Evolutionary conservation across 2,329 filamentous ascomycete species (phyloP).

Genomic region (Moelleriella libera): DNA sequence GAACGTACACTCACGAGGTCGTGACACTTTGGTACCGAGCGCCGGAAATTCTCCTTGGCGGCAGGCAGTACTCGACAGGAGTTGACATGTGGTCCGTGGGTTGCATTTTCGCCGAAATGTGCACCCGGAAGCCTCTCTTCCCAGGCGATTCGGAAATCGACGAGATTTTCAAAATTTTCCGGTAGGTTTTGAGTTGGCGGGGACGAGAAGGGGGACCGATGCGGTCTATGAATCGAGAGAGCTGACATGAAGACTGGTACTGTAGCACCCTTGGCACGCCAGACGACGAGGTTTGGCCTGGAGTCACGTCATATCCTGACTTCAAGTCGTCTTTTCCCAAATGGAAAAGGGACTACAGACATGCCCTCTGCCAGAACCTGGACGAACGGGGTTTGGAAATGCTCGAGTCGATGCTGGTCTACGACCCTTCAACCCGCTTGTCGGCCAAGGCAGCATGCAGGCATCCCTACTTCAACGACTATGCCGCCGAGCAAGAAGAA

Average conservation of each 20-base stretch:
- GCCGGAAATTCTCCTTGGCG: slow-evolving; percentile 80
- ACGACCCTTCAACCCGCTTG: slow-evolving; percentile 75
- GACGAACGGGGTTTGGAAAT: slow-evolving; percentile 60
- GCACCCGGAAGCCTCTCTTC: slow-evolving; percentile 82
- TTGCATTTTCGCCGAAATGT: slow-evolving; percentile 95
- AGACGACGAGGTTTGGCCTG: slow-evolving; percentile 70
- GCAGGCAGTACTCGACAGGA: slow-evolving; percentile 83
- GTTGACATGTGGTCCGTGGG: slow-evolving; percentile 95
- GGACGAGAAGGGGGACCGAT: background rate
- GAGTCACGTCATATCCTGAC: slow-evolving; percentile 87
- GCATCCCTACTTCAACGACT: slow-evolving; percentile 64
- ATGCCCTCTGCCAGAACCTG: slow-evolving; percentile 55
- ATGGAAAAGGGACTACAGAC: slow-evolving; percentile 60
- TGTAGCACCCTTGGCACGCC: slow-evolving; percentile 66
- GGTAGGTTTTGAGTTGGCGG: slow-evolving; percentile 31
- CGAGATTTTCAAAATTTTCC: slow-evolving; percentile 46
- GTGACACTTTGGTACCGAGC: slow-evolving; percentile 89
- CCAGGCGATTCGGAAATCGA: slow-evolving; percentile 64
- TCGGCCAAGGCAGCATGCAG: slow-evolving; percentile 78
- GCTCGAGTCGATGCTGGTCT: slow-evolving; percentile 59
- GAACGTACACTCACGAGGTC: slow-evolving; percentile 91
- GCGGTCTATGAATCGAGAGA: background rate
- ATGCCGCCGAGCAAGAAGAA: slow-evolving; percentile 14
- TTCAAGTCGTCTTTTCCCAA: slow-evolving; percentile 89
- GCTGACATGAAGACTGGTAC: background rate